Conservation (phyloP, 2,329 filamentous ascomycete species). For the Scytalidium sp. region DNA sequence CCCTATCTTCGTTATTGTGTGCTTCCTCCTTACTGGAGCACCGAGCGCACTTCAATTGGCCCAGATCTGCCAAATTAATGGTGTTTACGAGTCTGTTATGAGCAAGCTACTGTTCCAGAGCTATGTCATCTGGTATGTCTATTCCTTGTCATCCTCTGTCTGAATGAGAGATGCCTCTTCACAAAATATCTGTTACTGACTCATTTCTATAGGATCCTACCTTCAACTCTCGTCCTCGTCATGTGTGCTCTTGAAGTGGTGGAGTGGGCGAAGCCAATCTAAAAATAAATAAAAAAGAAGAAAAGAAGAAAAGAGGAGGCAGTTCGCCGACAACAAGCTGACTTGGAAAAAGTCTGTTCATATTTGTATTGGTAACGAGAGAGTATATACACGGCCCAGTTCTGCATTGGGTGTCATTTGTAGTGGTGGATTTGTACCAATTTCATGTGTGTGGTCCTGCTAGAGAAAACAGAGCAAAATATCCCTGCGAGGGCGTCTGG, state of each 20-base stretch:
- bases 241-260: conserved; percentile 90
- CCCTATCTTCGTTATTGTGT: conserved; percentile 97
- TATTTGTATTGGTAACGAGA: too few species aligned
- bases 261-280: conserved; percentile 65
- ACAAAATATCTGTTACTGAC: conserved; percentile 10
- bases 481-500: too few species aligned
- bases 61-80: conserved; percentile 98
- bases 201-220: conserved; percentile 69
- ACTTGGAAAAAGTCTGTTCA: too few species aligned
- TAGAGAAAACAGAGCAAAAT: too few species aligned
- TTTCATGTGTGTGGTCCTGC: too few species aligned
- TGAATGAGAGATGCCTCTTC: neutral
- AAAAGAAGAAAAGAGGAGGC: too few species aligned
- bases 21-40: conserved; percentile 91
- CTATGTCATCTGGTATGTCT: conserved; percentile 83
- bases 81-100: conserved; percentile 94
- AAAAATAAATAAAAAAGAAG: too few species aligned
- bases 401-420: too few species aligned
- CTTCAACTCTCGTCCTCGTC: conserved; percentile 86
- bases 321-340: too few species aligned
- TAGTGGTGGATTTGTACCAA: too few species aligned
- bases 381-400: too few species aligned
- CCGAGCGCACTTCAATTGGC: conserved; percentile 92
- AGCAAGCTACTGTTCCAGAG: conserved; percentile 91
- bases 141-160: neutral